Base-by-base conservation (phyloP, 352 stramenopile genomes). In the Pythium oligandrum region DNA sequence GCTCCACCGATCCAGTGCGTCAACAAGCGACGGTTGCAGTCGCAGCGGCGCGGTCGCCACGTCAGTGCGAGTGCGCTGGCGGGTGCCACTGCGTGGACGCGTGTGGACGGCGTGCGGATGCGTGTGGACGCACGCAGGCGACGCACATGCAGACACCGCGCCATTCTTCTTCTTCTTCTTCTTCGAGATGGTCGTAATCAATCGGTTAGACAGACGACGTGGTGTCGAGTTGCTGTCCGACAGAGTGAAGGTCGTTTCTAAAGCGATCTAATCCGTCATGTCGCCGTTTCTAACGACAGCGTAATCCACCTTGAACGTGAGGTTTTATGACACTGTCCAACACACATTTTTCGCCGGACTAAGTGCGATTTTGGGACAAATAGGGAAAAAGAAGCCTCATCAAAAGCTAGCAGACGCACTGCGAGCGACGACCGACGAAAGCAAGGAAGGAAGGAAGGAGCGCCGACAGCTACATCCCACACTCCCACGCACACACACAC, bases 31-130 rank as follows among this genome's bases (percentile, higher is more conserved):
- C 17, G 17, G 17, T 26, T 26, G 17, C 17, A 26, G 17, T 26
- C 17, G 17, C 17, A 26, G 17, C 17, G 17, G 17, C 0, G 17
- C 17, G 17, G 17, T 26, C 17, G 17, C 17, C 17, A 26, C 17
- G 17, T 26, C 17, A 26, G 17, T 26, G 17, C 11, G 35, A 48
- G 48, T 12, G 42, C 17, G 48, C 48, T 52, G 6, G 48, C 48
- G 6, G 48, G 12, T 12, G 55, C 40, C 3, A 32, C 54, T 10
- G 39, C 54, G 35, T 47, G 54, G 3, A 40, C 12, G n/a, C 47
- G 32, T 49, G 43, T 8, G 55, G 39, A 7, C 34, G 55, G 42
- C 50, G 55, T 10, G 45, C 2, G 9, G 53, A 44, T 9, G 36
- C 36, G 11, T 42, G 33, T 9, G 32, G 48, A 33, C 40, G 50